Evolutionary conservation across 441 rosid species (phyloP).

Genomic region (Hura crepitans): DNA sequence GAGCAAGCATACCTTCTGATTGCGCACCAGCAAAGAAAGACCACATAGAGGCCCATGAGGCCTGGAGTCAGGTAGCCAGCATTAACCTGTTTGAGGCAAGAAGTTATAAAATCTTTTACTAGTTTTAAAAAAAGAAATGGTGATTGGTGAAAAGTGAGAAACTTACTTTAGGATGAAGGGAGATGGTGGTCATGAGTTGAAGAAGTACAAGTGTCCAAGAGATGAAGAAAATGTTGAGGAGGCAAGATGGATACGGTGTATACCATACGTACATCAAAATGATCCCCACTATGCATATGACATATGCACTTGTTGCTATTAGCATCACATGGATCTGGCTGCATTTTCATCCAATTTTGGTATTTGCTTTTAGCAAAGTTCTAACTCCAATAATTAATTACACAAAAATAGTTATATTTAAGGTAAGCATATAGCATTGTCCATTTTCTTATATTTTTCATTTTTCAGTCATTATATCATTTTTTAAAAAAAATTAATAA

Average conservation of each 20-base stretch:
- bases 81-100: slow-evolving; percentile 48
- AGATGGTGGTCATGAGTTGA: slow-evolving; percentile 88
- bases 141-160: slow-evolving; percentile 4
- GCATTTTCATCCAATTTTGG: slow-evolving; percentile 25
- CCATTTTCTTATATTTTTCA: no score
- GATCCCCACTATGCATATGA: slow-evolving; percentile 70
- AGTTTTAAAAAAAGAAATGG: neutral
- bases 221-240: slow-evolving; percentile 88
- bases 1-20: slow-evolving; percentile 60
- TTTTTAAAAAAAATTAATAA: no score
- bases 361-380: no score
- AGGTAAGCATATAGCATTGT: no score
- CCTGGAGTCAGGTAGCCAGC: slow-evolving; percentile 82
- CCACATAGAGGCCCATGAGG: slow-evolving; percentile 92
- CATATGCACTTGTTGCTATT: slow-evolving; percentile 62
- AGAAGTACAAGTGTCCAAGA: slow-evolving; percentile 89
- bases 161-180: slow-evolving; percentile 79
- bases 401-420: no score
- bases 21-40: slow-evolving; percentile 97
- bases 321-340: slow-evolving; percentile 76
- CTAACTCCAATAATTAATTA: no score
- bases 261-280: slow-evolving; percentile 96
- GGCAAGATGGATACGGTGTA: slow-evolving; percentile 73
- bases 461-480: no score
- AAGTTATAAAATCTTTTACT: slow-evolving; percentile 10